Percentiles rank a stretch among this genome's conserved stretches.
Evolutionary conservation across 139 green algal species (phyloP).

Genomic region (Picochlorum sp.): DNA sequence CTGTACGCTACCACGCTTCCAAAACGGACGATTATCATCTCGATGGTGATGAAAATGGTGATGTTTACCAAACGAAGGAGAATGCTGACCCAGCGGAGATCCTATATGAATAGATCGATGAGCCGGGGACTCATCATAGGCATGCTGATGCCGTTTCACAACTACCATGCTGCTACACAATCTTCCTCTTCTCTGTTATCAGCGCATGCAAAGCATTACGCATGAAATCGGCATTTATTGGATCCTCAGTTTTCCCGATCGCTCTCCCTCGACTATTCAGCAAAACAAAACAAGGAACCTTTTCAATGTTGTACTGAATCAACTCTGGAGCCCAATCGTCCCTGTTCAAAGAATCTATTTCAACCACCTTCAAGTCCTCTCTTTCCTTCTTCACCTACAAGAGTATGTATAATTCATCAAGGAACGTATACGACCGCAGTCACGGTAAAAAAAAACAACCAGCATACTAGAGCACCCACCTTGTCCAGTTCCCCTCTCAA

Average conservation of each 20-base stretch:
- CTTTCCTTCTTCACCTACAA: background rate
- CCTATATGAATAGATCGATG: too few relatives aligned
- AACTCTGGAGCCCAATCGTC: constrained; percentile 32
- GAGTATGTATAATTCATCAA: background rate
- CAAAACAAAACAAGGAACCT: constrained; percentile 40
- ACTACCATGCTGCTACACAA: background rate
- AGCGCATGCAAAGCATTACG: background rate
- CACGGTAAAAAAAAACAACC: background rate
- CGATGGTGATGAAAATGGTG: too few relatives aligned
- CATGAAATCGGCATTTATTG: background rate
- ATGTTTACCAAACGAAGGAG: too few relatives aligned
- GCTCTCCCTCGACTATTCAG: constrained; percentile 20
- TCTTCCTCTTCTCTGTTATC: too few relatives aligned
- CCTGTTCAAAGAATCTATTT: constrained; percentile 13
- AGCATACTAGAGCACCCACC: constrained; percentile 2
- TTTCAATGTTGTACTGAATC: constrained; percentile 34
- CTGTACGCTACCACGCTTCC: too few relatives aligned
- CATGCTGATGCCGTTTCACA: background rate
- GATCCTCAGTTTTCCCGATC: background rate
- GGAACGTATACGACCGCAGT: background rate
- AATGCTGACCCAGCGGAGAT: too few relatives aligned
- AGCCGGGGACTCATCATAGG: too few relatives aligned
- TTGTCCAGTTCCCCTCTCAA: constrained; percentile 8
- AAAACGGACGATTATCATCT: too few relatives aligned
- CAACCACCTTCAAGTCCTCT: constrained; percentile 6